Evolutionary conservation across 495 filamentous ascomycete species (phyloP).

Genomic region (Neurospora discreta): DNA sequence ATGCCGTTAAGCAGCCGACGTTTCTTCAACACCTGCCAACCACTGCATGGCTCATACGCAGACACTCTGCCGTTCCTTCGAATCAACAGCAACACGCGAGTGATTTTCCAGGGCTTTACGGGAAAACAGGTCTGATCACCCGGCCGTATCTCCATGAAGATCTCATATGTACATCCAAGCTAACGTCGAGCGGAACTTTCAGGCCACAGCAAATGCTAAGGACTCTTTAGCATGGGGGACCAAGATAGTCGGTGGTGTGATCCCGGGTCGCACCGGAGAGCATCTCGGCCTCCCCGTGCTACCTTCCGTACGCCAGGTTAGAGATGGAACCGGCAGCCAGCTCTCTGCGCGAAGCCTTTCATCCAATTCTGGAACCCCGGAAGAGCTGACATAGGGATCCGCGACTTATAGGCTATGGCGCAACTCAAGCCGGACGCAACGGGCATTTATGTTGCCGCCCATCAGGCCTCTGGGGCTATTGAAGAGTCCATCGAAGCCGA

Average conservation of each 20-base stretch:
- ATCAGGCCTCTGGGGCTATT: slow-evolving; percentile 65
- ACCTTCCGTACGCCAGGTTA: slow-evolving; percentile 48
- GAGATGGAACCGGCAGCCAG: neutral
- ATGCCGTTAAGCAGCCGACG: neutral
- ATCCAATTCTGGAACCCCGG: slow-evolving; percentile 1
- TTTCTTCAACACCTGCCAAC: slow-evolving; percentile 4
- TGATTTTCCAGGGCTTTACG: slow-evolving; percentile 87
- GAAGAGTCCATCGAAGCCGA: slow-evolving; percentile 84
- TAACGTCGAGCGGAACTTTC: neutral
- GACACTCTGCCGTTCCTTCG: slow-evolving; percentile 67
- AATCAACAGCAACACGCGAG: slow-evolving; percentile 65
- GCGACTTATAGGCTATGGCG: slow-evolving; percentile 50
- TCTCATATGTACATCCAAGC: slow-evolving; percentile 15
- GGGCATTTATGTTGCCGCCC: slow-evolving; percentile 75
- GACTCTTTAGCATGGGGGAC: slow-evolving; percentile 81
- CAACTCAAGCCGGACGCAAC: slow-evolving; percentile 73
- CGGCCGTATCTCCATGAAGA: slow-evolving; percentile 14
- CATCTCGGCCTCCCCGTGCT: slow-evolving; percentile 75
- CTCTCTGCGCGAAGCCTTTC: neutral
- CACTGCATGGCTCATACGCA: slow-evolving; percentile 23
- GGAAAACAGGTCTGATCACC: slow-evolving; percentile 36
- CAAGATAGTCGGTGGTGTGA: slow-evolving; percentile 79
- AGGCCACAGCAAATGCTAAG: slow-evolving; percentile 70
- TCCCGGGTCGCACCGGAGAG: slow-evolving; percentile 61
- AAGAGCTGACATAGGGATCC: neutral